A percentile compares a stretch with the other conserved stretches of the same genome.
phyloP scores from a whole-genome alignment of 495 filamentous ascomycete species.

The Neurospora sp. region DNA sequence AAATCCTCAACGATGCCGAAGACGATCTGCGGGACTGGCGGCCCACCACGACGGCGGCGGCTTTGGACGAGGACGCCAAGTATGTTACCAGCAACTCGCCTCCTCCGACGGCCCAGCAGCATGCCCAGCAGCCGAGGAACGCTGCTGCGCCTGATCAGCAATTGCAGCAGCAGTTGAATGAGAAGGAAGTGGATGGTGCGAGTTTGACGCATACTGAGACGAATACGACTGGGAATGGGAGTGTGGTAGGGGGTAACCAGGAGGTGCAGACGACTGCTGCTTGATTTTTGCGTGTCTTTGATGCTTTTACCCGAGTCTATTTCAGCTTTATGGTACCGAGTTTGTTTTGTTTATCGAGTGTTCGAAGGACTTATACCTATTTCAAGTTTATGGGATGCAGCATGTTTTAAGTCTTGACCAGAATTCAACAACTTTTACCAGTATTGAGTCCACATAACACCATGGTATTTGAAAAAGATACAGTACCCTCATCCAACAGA shows the following conservation, averaged over 20 bases:
- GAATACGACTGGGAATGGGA: neutral
- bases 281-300: neutral
- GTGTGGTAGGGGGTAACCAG: neutral
- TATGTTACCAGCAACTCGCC: neutral
- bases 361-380: neutral
- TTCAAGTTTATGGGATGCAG: neutral
- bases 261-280: neutral
- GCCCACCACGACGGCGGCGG: conserved; percentile 2
- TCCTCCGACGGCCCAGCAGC: neutral
- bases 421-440: neutral
- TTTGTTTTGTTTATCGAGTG: neutral
- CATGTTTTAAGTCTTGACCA: neutral
- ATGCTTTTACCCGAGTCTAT: neutral
- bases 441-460: neutral
- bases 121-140: neutral
- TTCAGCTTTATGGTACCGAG: conserved; percentile 7
- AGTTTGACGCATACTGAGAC: neutral
- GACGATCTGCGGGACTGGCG: conserved; percentile 72
- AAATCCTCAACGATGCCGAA: conserved; percentile 89
- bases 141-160: neutral
- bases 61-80: neutral
- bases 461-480: neutral
- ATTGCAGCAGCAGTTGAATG: neutral
- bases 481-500: neutral
- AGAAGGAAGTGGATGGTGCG: conserved; percentile 1